phyloP scores from a whole-genome alignment of 1,284 basidiomycete genomes.

The Termitomyces sp. region DNA sequence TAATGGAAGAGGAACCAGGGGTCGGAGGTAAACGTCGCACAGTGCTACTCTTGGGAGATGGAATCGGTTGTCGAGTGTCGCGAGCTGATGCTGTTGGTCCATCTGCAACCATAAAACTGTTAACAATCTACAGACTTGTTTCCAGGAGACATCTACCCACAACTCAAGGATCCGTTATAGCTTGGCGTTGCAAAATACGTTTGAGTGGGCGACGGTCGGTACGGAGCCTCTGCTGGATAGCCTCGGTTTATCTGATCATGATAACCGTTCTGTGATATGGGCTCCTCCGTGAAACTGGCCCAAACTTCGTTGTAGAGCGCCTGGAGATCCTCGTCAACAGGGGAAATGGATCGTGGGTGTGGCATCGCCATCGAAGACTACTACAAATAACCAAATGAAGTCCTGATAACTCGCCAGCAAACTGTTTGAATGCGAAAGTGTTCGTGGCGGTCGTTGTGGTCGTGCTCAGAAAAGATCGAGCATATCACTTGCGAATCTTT shows the following conservation, averaged over 20 bases:
- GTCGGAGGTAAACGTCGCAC: slow-evolving; percentile 37
- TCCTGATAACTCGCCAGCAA: slow-evolving; percentile 2
- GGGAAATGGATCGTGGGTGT: slow-evolving; percentile 27
- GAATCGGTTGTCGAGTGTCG: slow-evolving; percentile 12
- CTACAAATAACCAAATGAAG: not conserved
- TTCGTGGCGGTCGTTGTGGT: slow-evolving; percentile 12
- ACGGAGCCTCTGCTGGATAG: slow-evolving; percentile 23
- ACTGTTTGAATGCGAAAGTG: slow-evolving; percentile 1
- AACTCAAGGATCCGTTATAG: slow-evolving; percentile 14
- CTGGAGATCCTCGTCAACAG: slow-evolving; percentile 64
- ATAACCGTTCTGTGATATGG: slow-evolving; percentile 23
- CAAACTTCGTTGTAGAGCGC: slow-evolving; percentile 69
- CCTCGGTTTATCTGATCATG: slow-evolving; percentile 30
- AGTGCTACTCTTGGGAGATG: slow-evolving; percentile 17
- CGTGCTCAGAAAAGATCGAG: slow-evolving; percentile 13
- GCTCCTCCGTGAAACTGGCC: slow-evolving; percentile 51
- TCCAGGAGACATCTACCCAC: slow-evolving; percentile 11
- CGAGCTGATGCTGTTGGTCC: slow-evolving; percentile 13
- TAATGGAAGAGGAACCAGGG: slow-evolving; percentile 26
- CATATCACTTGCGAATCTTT: slow-evolving; percentile 9
- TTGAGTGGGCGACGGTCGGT: slow-evolving; percentile 13
- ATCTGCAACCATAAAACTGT: slow-evolving; percentile 10
- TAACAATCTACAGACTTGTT: slow-evolving; percentile 3
- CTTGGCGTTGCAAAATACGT: slow-evolving; percentile 7
- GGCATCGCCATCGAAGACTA: slow-evolving; percentile 10